Evolutionary conservation across 2,329 filamentous ascomycete genomes (phyloP), one percentile per base, ranked within the genome.

Genomic region (Helotiales sp.): DNA sequence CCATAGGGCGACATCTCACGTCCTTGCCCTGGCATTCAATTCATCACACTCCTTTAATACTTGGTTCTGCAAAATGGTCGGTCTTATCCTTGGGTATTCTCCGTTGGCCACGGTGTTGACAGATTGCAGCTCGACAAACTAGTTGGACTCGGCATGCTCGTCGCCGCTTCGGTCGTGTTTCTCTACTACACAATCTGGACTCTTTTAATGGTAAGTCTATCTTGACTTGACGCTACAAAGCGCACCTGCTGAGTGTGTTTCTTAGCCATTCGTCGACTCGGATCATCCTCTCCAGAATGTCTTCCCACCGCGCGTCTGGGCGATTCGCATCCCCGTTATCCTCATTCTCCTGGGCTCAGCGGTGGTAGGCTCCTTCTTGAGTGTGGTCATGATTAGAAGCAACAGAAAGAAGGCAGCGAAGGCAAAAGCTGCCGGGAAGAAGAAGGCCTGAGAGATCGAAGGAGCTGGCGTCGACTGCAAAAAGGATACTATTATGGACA

Each of bases 111-210:
- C 17, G 24, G 47, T 58, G 22, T 57, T 68, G 65, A 66, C 54
- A 22, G 33, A 15, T 36, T 61, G 30, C 58, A 99, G 95, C 89
- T 97, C 78, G 95, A 96, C 84, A 93, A 91, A 85, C 83, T 89
- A 66, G 82, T 89, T 67, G 88, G 88, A 76, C 81, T 88, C 76
- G 84, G 82, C 75, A 90, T 90, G 88, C 86, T 91, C 74, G 79
- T 89, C 75, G 80, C 82, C 79, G 87, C 88, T 69, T 86, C 87
- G 65, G 80, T 82, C 69, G 84, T 90, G 73, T 91, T 90, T 74
- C 79, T 89, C 70, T 99, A 99, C 84, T 99, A 99, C 80, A 95
- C 91, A 63, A 85, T 96, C 76, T 99, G 95, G 95, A 96, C 95
- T 27, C 83, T 99, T 64, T 83, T 98, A 66, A 98, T 99, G 90